Evolutionary conservation across 1,139 yeast species (phyloP).

Genomic region (Meyerozyma guilliermondii): DNA sequence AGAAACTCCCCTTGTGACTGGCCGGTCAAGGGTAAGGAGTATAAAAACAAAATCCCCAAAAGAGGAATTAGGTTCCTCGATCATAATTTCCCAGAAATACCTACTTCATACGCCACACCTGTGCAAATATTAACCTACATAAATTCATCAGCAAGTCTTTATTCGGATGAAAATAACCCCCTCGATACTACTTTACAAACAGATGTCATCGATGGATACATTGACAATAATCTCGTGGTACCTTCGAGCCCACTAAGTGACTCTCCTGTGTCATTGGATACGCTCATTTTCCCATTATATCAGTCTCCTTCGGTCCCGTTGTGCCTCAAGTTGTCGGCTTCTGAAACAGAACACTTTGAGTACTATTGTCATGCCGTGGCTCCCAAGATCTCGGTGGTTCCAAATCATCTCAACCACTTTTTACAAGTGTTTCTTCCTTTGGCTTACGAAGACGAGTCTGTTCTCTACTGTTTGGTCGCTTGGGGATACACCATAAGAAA

Average conservation of each 20-base stretch:
- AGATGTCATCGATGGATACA: neutral
- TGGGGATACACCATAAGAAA: conserved; percentile 19
- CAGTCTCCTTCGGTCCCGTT: conserved; percentile 5
- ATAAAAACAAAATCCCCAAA: neutral
- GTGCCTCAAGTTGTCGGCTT: conserved; percentile 12
- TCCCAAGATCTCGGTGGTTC: conserved; percentile 24
- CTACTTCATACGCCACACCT: neutral
- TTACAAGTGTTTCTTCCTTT: conserved; percentile 26
- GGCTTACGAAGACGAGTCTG: conserved; percentile 23
- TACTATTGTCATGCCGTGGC: conserved; percentile 23
- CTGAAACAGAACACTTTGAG: conserved; percentile 20
- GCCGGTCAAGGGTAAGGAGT: neutral
- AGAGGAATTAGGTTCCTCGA: neutral
- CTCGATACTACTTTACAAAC: neutral
- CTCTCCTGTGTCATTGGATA: neutral
- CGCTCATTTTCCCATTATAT: neutral
- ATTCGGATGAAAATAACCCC: neutral
- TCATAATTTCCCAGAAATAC: neutral
- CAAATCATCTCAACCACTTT: conserved; percentile 25
- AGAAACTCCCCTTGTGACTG: neutral
- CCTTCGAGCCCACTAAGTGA: neutral
- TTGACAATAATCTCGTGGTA: neutral
- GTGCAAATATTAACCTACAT: neutral
- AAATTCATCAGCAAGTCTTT: neutral
- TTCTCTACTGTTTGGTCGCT: conserved; percentile 22